A percentile compares a stretch with the other conserved stretches of the same genome.
These are phyloP conservation scores for Ramularia endophylla DNA, from an alignment of 2,329 filamentous ascomycete species.

Conservation along the genomic window DNA sequence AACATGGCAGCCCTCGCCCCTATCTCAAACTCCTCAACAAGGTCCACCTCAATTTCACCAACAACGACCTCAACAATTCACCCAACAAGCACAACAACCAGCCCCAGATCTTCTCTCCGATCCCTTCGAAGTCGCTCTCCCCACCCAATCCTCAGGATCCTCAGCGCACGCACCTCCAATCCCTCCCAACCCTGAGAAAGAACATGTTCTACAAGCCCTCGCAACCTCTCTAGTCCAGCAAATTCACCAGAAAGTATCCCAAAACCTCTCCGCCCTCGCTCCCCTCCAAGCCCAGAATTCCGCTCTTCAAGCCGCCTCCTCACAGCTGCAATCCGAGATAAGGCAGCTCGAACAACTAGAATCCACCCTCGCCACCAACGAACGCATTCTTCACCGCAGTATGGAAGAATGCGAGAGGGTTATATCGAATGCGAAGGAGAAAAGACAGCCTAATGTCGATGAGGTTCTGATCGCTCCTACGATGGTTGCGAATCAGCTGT, in stretches of 20 bases:
- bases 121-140: slow-evolving; percentile 54
- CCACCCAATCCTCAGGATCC: slow-evolving; percentile 37
- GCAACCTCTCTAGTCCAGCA: slow-evolving; percentile 63
- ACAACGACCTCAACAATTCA: slow-evolving; percentile 4
- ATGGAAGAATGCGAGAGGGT: slow-evolving; percentile 73
- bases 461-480: slow-evolving; percentile 90
- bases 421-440: slow-evolving; percentile 64
- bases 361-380: slow-evolving; percentile 67
- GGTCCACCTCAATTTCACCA: slow-evolving; percentile 9
- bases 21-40: slow-evolving; percentile 3
- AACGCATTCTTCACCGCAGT: slow-evolving; percentile 68
- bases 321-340: slow-evolving; percentile 67
- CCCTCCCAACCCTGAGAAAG: slow-evolving; percentile 92
- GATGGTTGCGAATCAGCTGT: slow-evolving; percentile 87
- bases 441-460: slow-evolving; percentile 72
- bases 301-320: slow-evolving; percentile 66
- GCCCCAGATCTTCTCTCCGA: slow-evolving; percentile 56
- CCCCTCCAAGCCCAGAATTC: slow-evolving; percentile 72
- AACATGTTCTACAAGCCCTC: slow-evolving; percentile 73
- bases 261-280: slow-evolving; percentile 67
- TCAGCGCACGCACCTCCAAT: slow-evolving; percentile 70
- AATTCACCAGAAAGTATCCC: slow-evolving; percentile 61
- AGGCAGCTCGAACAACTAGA: slow-evolving; percentile 65
- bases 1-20: slow-evolving; percentile 10
- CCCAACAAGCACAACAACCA: slow-evolving; percentile 24